These are phyloP conservation scores for Trichoderma sp. DNA, from an alignment of 2,329 filamentous ascomycete species.

Conservation along the genomic window DNA sequence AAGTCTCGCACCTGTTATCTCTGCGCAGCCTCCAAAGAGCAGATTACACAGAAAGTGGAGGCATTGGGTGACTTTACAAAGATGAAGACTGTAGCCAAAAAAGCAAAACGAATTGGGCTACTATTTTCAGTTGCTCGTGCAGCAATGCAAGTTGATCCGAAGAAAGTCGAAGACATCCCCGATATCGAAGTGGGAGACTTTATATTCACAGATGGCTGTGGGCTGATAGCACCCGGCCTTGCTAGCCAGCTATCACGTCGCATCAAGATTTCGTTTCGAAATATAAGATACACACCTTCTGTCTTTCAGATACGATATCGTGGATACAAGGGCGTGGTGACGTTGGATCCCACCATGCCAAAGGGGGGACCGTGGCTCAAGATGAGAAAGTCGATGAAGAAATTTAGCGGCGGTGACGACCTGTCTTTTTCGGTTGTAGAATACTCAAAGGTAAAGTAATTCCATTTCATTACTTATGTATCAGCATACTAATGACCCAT, in stretches of 20 bases:
- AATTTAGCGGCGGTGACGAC: slow-evolving; percentile 39
- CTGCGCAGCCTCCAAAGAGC: slow-evolving; percentile 34
- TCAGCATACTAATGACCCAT: neutral
- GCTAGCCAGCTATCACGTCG: slow-evolving; percentile 35
- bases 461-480: too few relatives aligned
- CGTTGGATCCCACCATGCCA: slow-evolving; percentile 34
- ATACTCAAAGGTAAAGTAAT: slow-evolving; percentile 37
- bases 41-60: slow-evolving; percentile 35
- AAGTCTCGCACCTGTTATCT: slow-evolving; percentile 42
- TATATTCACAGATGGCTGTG: slow-evolving; percentile 43
- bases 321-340: slow-evolving; percentile 44
- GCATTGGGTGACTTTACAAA: slow-evolving; percentile 40
- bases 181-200: slow-evolving; percentile 39
- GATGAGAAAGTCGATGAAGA: slow-evolving; percentile 41
- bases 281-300: slow-evolving; percentile 38
- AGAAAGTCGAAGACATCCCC: slow-evolving; percentile 38
- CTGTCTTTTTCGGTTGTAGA: slow-evolving; percentile 39
- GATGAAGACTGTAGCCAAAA: slow-evolving; percentile 43
- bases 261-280: slow-evolving; percentile 35
- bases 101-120: slow-evolving; percentile 42
- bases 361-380: slow-evolving; percentile 23
- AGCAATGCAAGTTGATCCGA: slow-evolving; percentile 32
- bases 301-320: slow-evolving; percentile 43
- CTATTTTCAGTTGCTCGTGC: slow-evolving; percentile 39
- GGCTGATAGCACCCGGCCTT: slow-evolving; percentile 35